Base-by-base conservation (phyloP, 345 rosid species). In the Dimocarpus longan region DNA sequence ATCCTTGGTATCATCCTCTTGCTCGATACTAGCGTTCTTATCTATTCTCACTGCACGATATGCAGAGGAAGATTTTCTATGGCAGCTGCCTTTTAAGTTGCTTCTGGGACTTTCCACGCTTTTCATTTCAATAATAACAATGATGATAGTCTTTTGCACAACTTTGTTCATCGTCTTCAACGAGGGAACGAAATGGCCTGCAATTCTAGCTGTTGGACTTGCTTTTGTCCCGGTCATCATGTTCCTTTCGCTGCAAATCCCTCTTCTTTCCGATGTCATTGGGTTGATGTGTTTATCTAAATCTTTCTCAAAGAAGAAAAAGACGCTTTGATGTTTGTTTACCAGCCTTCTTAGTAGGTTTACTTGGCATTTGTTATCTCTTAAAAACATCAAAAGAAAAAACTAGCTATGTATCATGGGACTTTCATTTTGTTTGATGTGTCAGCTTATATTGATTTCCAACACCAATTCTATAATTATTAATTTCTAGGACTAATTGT, bases 61-160 rank as follows among this genome's bases (percentile, higher is more conserved):
- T 2, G 32, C 32, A 28, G 32, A 28, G 32, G 32, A 28, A 28
- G 32, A 28, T 28, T 28, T 28, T 2, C 32, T 1, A 1, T 28
- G 26, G 18, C 2, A 5, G 10, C 5, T 44, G 62, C 81, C 81
- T 12, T 39, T 3, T 0, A 82, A 28, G 24, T 64, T 82, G 71
- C 3, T 74, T 32, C 0, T 40, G 11, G 84, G 78, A 9, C 75
- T 59, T 3, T 12, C 0, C 6, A 57, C 73, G 0, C 74, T 77
- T 18, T 67, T 73, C 24, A 3, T 77, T 0, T 75, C 81, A 21
- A 43, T 82, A 0, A 39, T 15, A n/a, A 72, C 79, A 42, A 74
- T 82, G 84, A 66, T 82, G 77, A 43, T 42, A 42, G 71, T 43
- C 10, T 42, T 68, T n/a, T 40, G 52, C 42, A 22, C 28, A 19